phyloP scores from a whole-genome alignment of 2,329 filamentous ascomycete species.

The Zasmidium citrigriseum region DNA sequence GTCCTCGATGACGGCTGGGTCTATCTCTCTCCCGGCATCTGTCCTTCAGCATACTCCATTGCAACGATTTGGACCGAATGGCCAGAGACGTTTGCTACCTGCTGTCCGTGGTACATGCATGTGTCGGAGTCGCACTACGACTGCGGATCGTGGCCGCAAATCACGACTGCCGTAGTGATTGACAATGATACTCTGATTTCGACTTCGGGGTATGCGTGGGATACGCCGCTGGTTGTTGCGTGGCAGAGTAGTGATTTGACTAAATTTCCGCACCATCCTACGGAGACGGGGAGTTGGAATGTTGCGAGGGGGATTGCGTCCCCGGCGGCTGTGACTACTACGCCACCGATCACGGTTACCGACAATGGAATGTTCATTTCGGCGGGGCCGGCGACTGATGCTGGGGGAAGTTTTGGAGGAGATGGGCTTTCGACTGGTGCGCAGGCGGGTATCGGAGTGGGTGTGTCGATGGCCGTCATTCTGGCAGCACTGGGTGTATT shows the following conservation, averaged over 20 bases:
- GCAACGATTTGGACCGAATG: slow-evolving; percentile 10
- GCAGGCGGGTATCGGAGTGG: background rate
- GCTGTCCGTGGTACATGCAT: slow-evolving; percentile 19
- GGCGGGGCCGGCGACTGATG: background rate
- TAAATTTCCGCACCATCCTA: slow-evolving; percentile 5
- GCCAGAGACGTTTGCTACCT: slow-evolving; percentile 6
- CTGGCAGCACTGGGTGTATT: background rate
- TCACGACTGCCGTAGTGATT: slow-evolving; percentile 8
- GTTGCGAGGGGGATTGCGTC: background rate
- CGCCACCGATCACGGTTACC: background rate
- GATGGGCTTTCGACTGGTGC: background rate
- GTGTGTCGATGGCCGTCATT: background rate
- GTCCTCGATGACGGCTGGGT: slow-evolving; percentile 16
- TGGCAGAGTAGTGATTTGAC: slow-evolving; percentile 13
- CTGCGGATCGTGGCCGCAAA: slow-evolving; percentile 13
- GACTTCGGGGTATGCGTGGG: slow-evolving; percentile 9
- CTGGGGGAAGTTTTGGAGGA: background rate
- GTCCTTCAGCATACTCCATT: slow-evolving; percentile 9
- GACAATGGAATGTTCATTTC: background rate
- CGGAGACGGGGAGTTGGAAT: slow-evolving; percentile 2
- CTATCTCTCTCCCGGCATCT: slow-evolving; percentile 10
- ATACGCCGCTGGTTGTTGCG: slow-evolving; percentile 14
- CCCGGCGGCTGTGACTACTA: background rate
- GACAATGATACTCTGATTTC: background rate
- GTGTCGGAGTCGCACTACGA: slow-evolving; percentile 14